Evolutionary conservation across 108 stramenopile species (phyloP).

Genomic region (Mayamaea pseudoterrestris): DNA sequence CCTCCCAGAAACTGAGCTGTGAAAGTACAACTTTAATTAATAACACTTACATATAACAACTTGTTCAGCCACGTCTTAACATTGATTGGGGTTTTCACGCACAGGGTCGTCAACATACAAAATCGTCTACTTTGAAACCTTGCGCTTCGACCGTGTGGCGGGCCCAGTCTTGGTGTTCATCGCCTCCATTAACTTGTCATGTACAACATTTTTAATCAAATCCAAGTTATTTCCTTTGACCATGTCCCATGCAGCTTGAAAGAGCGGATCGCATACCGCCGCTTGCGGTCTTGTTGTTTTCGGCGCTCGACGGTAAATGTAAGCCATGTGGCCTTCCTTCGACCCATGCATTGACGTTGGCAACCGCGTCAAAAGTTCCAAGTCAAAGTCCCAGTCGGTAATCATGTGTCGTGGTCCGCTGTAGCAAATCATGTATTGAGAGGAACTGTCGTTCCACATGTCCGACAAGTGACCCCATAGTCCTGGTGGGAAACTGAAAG

Average conservation of each 20-base stretch:
- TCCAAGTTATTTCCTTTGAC: too few species aligned
- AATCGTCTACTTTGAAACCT: too few species aligned
- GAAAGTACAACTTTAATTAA: too few species aligned
- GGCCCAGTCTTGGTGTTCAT: too few species aligned
- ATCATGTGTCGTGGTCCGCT: conserved; percentile 60
- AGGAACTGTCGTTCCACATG: conserved; percentile 57
- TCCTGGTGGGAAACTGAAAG: conserved; percentile 50
- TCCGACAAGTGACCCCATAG: conserved; percentile 47
- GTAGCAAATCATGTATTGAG: conserved; percentile 68
- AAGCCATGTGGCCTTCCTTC: conserved; percentile 66
- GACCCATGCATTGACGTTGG: conserved; percentile 83
- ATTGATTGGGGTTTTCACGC: too few species aligned
- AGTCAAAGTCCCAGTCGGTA: conserved; percentile 58
- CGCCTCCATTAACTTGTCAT: too few species aligned
- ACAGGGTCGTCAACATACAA: too few species aligned
- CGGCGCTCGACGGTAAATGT: conserved; percentile 53
- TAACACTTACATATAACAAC: too few species aligned
- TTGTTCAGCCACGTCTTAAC: too few species aligned
- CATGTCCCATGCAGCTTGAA: background rate
- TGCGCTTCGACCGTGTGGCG: background rate
- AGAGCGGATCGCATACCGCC: background rate
- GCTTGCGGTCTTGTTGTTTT: background rate
- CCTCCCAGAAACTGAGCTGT: too few species aligned
- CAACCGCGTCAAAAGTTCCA: conserved; percentile 55
- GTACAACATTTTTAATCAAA: too few species aligned